Conservation (phyloP, 306 rosid species). For the Lathyrus oleraceus region DNA sequence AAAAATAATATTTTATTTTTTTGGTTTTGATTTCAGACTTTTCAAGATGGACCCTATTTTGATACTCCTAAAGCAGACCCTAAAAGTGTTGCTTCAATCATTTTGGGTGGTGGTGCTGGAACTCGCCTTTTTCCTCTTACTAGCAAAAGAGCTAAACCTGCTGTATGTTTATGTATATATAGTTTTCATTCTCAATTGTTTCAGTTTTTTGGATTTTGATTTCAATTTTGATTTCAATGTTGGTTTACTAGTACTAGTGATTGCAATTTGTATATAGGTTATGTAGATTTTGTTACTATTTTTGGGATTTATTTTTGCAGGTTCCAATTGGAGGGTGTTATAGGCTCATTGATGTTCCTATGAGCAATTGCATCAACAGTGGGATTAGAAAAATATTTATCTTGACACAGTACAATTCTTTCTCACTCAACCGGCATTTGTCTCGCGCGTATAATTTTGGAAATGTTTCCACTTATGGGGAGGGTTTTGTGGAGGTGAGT, state of each 20-base stretch:
- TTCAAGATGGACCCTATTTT: constrained; percentile 45
- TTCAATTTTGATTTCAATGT: background rate
- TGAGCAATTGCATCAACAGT: constrained; percentile 96
- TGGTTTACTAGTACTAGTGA: background rate
- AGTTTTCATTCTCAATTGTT: too few species aligned
- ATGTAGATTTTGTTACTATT: background rate
- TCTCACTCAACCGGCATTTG: constrained; percentile 89
- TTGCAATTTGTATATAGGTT: background rate
- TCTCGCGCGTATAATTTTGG: constrained; percentile 76
- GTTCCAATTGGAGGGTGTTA: constrained; percentile 96
- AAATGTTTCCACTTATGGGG: constrained; percentile 74
- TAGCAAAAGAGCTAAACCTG: constrained; percentile 87
- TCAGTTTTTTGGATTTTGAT: too few species aligned
- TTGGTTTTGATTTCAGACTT: constrained; percentile 42
- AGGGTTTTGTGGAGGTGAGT: constrained; percentile 89
- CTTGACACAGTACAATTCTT: constrained; percentile 80
- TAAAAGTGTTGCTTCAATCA: constrained; percentile 76
- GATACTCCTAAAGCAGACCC: constrained; percentile 68
- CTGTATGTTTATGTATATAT: constrained; percentile 21
- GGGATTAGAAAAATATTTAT: constrained; percentile 85
- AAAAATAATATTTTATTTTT: background rate
- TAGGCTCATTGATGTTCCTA: constrained; percentile 87
- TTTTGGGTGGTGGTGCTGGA: constrained; percentile 95
- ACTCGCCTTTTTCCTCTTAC: constrained; percentile 93
- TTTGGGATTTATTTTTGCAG: constrained; percentile 39